phyloP scores from a whole-genome alignment of 768 basidiomycete genomes.

The Amanita phalloides region DNA sequence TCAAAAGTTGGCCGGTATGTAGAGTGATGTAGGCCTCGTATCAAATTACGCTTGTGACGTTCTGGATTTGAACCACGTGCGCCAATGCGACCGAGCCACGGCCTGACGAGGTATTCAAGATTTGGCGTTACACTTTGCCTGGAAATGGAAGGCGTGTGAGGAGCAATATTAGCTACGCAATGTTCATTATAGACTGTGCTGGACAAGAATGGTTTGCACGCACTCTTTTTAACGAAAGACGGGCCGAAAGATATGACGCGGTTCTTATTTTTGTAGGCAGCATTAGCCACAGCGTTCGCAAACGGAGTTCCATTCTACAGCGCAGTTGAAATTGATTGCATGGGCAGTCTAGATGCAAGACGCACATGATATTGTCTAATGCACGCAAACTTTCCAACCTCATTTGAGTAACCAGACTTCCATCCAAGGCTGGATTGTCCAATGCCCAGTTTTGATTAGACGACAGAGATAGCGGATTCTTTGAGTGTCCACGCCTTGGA shows the following conservation, averaged over 20 bases:
- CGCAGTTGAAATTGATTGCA: neutral
- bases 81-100: slow-evolving; percentile 26
- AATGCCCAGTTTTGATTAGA: slow-evolving; percentile 6
- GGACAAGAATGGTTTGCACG: slow-evolving; percentile 12
- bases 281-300: slow-evolving; percentile 26
- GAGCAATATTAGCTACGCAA: slow-evolving; percentile 18
- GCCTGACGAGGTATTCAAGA: slow-evolving; percentile 31
- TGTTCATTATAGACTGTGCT: neutral
- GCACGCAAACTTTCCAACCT: slow-evolving; percentile 13
- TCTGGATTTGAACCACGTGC: slow-evolving; percentile 28
- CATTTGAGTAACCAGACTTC: slow-evolving; percentile 9
- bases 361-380: slow-evolving; percentile 13
- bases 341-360: neutral
- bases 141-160: slow-evolving; percentile 26
- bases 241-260: slow-evolving; percentile 22
- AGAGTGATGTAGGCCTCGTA: slow-evolving; percentile 51
- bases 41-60: slow-evolving; percentile 28
- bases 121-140: slow-evolving; percentile 24
- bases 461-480: slow-evolving; percentile 5
- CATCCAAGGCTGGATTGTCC: slow-evolving; percentile 1
- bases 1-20: slow-evolving; percentile 35
- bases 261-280: slow-evolving; percentile 18
- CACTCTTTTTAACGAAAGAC: slow-evolving; percentile 21
- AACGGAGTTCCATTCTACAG: slow-evolving; percentile 22
- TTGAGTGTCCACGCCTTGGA: slow-evolving; percentile 1